These are phyloP conservation scores for Lipomyces yamadae DNA, from an alignment of 805 yeast species.

Conservation along the genomic window DNA sequence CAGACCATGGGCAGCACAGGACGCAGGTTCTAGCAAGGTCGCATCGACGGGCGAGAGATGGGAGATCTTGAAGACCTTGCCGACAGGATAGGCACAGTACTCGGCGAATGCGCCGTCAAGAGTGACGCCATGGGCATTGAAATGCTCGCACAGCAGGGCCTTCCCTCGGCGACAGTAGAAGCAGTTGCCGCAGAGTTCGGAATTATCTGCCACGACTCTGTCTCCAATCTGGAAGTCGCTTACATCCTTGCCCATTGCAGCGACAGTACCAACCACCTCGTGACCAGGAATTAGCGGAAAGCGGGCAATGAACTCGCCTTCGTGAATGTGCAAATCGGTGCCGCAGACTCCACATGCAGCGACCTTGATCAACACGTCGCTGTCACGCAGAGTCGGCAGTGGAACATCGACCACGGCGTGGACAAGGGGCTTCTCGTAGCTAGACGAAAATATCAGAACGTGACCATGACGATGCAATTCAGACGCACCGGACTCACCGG, in stretches of 20 bases:
- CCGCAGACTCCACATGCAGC: conserved; percentile 37
- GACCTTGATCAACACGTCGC: conserved; percentile 35
- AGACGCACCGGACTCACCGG: conserved; percentile 17
- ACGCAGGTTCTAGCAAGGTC: conserved; percentile 35
- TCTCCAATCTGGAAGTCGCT: conserved; percentile 30
- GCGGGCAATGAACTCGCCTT: conserved; percentile 35
- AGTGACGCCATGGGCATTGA: conserved; percentile 36
- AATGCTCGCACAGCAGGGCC: conserved; percentile 35
- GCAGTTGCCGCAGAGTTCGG: conserved; percentile 35
- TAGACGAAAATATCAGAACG: conserved; percentile 1
- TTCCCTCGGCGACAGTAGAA: conserved; percentile 36
- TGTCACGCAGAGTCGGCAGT: conserved; percentile 29
- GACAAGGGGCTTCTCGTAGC: conserved; percentile 33
- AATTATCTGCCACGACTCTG: conserved; percentile 36
- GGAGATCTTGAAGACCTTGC: conserved; percentile 34
- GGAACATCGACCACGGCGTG: conserved; percentile 30
- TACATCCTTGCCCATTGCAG: conserved; percentile 33
- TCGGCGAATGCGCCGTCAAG: conserved; percentile 35
- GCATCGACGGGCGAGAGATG: conserved; percentile 32
- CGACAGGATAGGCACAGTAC: conserved; percentile 36
- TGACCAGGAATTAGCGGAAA: conserved; percentile 37
- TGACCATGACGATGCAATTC: no score
- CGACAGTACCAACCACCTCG: conserved; percentile 36
- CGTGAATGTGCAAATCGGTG: conserved; percentile 36
- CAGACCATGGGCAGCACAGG: conserved; percentile 36